Evolutionary conservation across 176 grass and related monocot genomes (phyloP).

Genomic region (Oryza longistaminata): DNA sequence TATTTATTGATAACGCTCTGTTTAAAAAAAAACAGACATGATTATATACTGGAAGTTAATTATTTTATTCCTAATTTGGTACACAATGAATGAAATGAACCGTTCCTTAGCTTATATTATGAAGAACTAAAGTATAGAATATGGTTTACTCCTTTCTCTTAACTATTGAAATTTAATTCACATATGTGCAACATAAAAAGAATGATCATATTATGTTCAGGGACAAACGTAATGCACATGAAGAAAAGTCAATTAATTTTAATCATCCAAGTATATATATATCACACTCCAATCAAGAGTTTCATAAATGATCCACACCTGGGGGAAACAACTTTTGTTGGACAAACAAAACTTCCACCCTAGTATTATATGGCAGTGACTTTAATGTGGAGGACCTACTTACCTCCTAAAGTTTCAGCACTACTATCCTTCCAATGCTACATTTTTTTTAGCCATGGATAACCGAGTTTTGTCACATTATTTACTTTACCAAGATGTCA

Average conservation of each 20-base stretch:
- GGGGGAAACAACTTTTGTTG: conserved; percentile 25
- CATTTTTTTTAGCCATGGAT: background rate
- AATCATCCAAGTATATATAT: background rate
- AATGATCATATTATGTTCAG: background rate
- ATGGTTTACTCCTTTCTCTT: no score
- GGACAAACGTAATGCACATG: background rate
- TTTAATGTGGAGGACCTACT: conserved; percentile 36
- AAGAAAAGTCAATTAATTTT: background rate
- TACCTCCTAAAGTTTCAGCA: conserved; percentile 56
- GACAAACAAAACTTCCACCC: conserved; percentile 36
- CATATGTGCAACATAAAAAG: background rate
- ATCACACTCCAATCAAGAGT: background rate
- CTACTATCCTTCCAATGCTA: background rate
- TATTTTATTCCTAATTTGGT: background rate
- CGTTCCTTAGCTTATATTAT: background rate
- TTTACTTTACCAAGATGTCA: background rate
- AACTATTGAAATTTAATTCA: background rate
- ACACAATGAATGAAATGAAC: background rate
- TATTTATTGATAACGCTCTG: background rate
- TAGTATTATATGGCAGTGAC: conserved; percentile 24
- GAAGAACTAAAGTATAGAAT: background rate
- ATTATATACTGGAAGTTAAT: background rate
- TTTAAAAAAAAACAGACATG: background rate
- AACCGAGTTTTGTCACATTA: background rate
- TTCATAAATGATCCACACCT: background rate